Conservation (phyloP, 176 grass and related monocot species). For the Secale cereale region DNA sequence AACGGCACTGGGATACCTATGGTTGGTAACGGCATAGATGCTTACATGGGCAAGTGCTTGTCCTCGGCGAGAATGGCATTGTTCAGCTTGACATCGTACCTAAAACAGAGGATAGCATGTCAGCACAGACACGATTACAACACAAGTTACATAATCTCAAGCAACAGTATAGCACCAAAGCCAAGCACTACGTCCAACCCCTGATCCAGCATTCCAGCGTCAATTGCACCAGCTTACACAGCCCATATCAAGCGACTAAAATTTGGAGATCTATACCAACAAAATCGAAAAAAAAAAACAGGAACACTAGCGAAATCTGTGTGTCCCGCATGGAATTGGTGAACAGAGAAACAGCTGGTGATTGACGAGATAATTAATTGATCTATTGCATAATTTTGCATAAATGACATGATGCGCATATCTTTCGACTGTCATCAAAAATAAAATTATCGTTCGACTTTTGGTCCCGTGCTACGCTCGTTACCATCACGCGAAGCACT, state of each 20-base stretch:
- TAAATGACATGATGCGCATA: background rate
- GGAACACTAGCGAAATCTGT: background rate
- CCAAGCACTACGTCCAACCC: background rate
- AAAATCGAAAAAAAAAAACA: background rate
- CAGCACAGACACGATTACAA: background rate
- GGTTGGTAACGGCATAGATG: background rate
- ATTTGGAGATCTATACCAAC: background rate
- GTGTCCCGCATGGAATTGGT: background rate
- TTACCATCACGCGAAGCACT: background rate
- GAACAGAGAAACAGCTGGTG: background rate
- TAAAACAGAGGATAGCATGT: constrained; percentile 36
- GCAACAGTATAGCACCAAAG: background rate
- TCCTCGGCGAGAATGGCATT: constrained; percentile 88
- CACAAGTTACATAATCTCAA: constrained; percentile 8
- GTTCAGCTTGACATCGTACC: constrained; percentile 81
- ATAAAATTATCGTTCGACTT: background rate
- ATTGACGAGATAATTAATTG: background rate
- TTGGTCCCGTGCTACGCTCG: background rate
- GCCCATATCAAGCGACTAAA: background rate
- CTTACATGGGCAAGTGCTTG: constrained; percentile 95
- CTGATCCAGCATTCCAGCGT: background rate
- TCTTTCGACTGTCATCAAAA: background rate
- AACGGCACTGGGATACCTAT: background rate
- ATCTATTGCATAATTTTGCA: background rate
- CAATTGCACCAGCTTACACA: background rate